phyloP scores from a whole-genome alignment of 805 yeast genomes.

The Monosporozyma unispora region DNA sequence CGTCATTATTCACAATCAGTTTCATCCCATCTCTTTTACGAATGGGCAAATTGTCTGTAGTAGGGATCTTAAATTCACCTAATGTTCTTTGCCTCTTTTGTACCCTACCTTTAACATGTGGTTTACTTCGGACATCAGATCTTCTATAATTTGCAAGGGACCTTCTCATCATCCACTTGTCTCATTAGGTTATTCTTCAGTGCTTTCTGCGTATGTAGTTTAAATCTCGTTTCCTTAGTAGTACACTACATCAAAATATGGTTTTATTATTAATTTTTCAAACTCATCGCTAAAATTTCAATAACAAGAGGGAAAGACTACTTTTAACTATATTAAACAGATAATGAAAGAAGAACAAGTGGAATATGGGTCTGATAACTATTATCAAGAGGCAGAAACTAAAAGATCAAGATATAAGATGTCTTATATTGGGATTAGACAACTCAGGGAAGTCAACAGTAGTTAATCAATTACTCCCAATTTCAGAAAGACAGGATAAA shows the following conservation, averaged over 20 bases:
- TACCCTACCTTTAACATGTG: not conserved
- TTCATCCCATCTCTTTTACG: slow-evolving; percentile 7
- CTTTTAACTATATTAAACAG: not conserved
- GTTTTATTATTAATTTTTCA: not conserved
- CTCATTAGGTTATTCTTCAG: no score
- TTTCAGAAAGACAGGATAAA: slow-evolving; percentile 27
- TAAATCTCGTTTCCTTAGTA: not conserved
- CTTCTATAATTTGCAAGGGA: not conserved
- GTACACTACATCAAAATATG: not conserved
- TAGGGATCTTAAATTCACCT: slow-evolving; percentile 22
- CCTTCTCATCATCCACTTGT: not conserved
- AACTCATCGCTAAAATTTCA: slow-evolving; percentile 1
- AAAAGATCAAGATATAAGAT: slow-evolving; percentile 68
- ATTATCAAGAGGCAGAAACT: slow-evolving; percentile 74
- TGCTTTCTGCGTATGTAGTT: not conserved
- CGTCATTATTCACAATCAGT: slow-evolving; percentile 10
- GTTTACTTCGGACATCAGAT: not conserved
- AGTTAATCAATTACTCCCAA: slow-evolving; percentile 45
- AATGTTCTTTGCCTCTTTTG: slow-evolving; percentile 17
- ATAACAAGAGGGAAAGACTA: not conserved
- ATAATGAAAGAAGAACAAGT: not conserved
- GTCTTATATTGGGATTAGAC: slow-evolving; percentile 76
- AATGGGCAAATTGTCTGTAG: slow-evolving; percentile 9
- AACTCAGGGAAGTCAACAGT: slow-evolving; percentile 89
- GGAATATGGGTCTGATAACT: slow-evolving; percentile 69